Percentiles rank a stretch among this genome's conserved stretches.
Evolutionary conservation across 768 basidiomycete genomes (phyloP).

Genomic region (Lentinula detonsa): DNA sequence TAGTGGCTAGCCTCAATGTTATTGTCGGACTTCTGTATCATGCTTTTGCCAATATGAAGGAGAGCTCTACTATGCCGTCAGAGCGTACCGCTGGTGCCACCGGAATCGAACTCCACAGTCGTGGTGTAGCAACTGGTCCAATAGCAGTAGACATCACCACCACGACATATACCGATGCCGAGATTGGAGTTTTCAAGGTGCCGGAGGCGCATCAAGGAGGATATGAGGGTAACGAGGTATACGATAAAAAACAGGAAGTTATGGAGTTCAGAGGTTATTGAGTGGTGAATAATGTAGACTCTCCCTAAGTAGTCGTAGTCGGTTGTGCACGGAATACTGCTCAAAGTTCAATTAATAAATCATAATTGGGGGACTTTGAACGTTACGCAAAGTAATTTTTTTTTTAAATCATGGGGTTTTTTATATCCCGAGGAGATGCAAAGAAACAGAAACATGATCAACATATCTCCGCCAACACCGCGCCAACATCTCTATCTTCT

Average conservation of each 20-base stretch:
- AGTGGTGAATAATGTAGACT: neutral
- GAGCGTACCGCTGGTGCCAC: neutral
- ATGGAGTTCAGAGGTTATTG: neutral
- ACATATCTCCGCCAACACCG: no score
- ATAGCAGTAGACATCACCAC: constrained; percentile 2
- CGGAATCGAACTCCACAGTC: neutral
- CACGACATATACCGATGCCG: neutral
- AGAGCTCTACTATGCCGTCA: neutral
- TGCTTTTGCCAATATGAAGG: neutral
- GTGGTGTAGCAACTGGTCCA: neutral
- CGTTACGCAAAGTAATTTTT: no score
- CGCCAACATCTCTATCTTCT: no score
- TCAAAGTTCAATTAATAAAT: no score
- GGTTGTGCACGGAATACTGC: no score
- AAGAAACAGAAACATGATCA: no score
- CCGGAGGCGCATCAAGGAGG: neutral
- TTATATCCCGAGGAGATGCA: no score
- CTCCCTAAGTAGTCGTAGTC: no score
- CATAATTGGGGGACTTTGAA: no score
- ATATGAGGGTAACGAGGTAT: neutral
- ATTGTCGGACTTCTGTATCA: neutral
- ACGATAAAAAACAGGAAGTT: neutral
- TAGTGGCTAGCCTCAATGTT: constrained; percentile 2
- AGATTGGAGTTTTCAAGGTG: neutral
- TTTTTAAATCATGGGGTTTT: no score